Percentiles rank a stretch among this genome's conserved stretches.
phyloP scores from a whole-genome alignment of 2,329 filamentous ascomycete genomes.

The Alternaria hordeiaustralica region DNA sequence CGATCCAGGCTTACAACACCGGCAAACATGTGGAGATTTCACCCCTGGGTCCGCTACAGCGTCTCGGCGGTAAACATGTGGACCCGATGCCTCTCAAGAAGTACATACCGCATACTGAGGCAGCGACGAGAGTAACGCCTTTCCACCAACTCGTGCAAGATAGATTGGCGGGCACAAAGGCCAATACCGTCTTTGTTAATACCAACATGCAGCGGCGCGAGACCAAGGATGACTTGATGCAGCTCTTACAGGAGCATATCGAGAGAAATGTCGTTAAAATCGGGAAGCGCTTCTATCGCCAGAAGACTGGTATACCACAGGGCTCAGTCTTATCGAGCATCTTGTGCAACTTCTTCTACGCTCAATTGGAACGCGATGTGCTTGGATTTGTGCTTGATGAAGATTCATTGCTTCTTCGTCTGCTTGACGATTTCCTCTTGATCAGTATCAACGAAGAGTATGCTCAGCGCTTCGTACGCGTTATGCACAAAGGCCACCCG shows the following conservation, averaged over 20 bases:
- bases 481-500: constrained; percentile 80
- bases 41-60: constrained; percentile 49
- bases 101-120: constrained; percentile 51
- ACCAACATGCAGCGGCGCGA: constrained; percentile 65
- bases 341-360: constrained; percentile 96
- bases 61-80: constrained; percentile 36
- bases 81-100: constrained; percentile 45
- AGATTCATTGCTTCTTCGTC: constrained; percentile 73
- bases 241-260: constrained; percentile 81
- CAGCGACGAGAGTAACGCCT: constrained; percentile 34
- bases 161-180: constrained; percentile 44
- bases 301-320: constrained; percentile 89
- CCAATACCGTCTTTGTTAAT: constrained; percentile 79
- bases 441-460: constrained; percentile 74
- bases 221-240: constrained; percentile 66
- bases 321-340: constrained; percentile 86
- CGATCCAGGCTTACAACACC: constrained; percentile 71
- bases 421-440: constrained; percentile 93
- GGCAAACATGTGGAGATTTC: constrained; percentile 77
- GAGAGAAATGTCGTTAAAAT: constrained; percentile 84
- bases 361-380: constrained; percentile 75
- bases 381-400: constrained; percentile 69
- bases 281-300: constrained; percentile 85
- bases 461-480: constrained; percentile 74
- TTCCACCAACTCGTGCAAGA: constrained; percentile 44